Conservation (phyloP, 164 flowering plant species). For the Magnolia changhungtana region DNA sequence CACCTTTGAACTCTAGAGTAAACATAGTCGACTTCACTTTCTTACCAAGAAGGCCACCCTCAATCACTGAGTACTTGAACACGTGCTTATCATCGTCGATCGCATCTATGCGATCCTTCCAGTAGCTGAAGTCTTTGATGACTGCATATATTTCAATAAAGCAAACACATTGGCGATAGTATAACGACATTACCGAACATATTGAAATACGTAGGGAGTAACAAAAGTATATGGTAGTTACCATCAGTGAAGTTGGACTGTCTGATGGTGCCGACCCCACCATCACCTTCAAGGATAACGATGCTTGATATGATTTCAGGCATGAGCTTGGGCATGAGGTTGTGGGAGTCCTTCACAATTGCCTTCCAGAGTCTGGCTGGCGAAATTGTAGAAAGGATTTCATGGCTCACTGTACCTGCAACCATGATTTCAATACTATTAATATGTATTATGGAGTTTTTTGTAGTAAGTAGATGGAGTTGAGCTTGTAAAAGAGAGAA, state of each 20-base stretch:
- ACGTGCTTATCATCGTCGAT: too few relatives aligned
- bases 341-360: conserved; percentile 3
- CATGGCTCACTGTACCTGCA: conserved; percentile 2
- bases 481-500: background rate
- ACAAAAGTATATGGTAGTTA: background rate
- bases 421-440: background rate
- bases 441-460: background rate
- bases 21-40: conserved; percentile 1
- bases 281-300: background rate
- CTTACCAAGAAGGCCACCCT: conserved; percentile 7
- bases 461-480: background rate
- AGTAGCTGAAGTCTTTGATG: conserved; percentile 3
- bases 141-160: background rate
- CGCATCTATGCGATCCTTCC: background rate
- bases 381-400: background rate
- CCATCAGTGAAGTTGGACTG: conserved; percentile 7
- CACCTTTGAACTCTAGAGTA: conserved; percentile 1
- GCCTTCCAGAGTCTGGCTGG: conserved; percentile 3
- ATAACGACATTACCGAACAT: too few relatives aligned
- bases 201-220: too few relatives aligned
- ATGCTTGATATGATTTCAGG: conserved; percentile 1
- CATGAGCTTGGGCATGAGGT: conserved; percentile 10
- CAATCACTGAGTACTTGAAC: conserved; percentile 1
- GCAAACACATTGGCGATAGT: too few relatives aligned
- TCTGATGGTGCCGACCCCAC: conserved; percentile 4